Base-by-base conservation (phyloP, 2,329 filamentous ascomycete species). In the Tolypocladium album region DNA sequence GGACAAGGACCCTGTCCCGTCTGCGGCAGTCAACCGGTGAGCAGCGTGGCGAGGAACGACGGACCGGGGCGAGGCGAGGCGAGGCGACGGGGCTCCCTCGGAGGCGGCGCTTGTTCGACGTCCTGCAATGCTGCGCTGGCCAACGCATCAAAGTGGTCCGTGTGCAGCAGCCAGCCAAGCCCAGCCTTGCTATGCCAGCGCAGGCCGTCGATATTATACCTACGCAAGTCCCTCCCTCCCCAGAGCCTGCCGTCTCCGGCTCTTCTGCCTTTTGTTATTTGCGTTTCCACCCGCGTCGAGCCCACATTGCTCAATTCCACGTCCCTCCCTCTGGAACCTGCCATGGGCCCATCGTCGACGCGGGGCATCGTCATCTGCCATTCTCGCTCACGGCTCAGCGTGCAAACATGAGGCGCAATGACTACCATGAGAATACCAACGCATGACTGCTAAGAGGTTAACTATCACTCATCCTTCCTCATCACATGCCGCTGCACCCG, bases 91-190 rank as follows among this genome's bases (percentile, higher is more conserved):
- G 50, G 50, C 47, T 52, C 47, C 34, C 34, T 11, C 27, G n/a
- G 50, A 53, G 50, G 50, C 47, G 50, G 50, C 50, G 50, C 50
- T 36, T 53, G 50, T 55, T 55, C 50, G 50, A 36, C 40, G 45
- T 56, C 60, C 70, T 87, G 72, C 72, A 74, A 64, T 70, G 70
- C 73, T 75, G 72, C 72, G 72, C 70, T 75, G 72, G 71, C 72
- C 71, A 74, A 74, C 71, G 71, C 72, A 74, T 72, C 71, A 73
- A 60, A 72, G 72, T 74, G 73, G 72, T 70, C 72, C 73, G 70
- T 74, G 71, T 73, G 71, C 72, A 73, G 71, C 40, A 47, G 52
- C 56, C 59, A 12, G 47, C 47, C 47, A 31, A 56, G 40, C 55
- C 58, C 61, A 60, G 59, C 59, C 61, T 57, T 39, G 43, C 20